These are phyloP conservation scores for Candida andamanensis DNA, from an alignment of 805 yeast genomes.

Conservation along the genomic window DNA sequence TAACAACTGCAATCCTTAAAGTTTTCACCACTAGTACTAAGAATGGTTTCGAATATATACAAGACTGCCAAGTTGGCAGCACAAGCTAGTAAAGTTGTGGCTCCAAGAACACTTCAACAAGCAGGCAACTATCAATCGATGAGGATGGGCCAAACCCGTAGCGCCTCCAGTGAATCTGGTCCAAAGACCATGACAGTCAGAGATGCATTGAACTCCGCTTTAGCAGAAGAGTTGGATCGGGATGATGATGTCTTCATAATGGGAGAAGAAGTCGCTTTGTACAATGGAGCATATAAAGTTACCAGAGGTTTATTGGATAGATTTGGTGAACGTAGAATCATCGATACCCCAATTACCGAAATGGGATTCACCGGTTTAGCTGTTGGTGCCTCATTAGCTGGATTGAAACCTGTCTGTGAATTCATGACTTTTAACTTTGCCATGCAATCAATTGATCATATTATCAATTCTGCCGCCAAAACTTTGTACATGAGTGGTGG, in stretches of 20 bases:
- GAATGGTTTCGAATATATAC: slow-evolving; percentile 25
- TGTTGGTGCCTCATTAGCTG: slow-evolving; percentile 94
- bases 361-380: slow-evolving; percentile 97
- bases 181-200: slow-evolving; percentile 78
- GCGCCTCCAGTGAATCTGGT: slow-evolving; percentile 39
- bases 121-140: slow-evolving; percentile 6
- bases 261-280: slow-evolving; percentile 99
- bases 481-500: slow-evolving; percentile 99
- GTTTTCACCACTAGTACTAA: too few relatives aligned
- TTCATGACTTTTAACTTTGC: slow-evolving; percentile 99
- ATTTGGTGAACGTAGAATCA: slow-evolving; percentile 88
- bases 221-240: slow-evolving; percentile 96
- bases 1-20: slow-evolving; percentile 1
- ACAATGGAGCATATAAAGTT: slow-evolving; percentile 98
- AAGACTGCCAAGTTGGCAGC: slow-evolving; percentile 41
- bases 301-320: slow-evolving; percentile 93
- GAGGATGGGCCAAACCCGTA: slow-evolving; percentile 24
- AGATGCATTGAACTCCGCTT: slow-evolving; percentile 91
- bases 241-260: slow-evolving; percentile 90
- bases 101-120: slow-evolving; percentile 1
- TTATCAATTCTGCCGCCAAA: slow-evolving; percentile 97
- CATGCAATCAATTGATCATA: slow-evolving; percentile 99
- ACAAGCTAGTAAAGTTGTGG: slow-evolving; percentile 21
- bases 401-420: slow-evolving; percentile 94
- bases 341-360: slow-evolving; percentile 98